A percentile compares a stretch with the other conserved stretches of the same genome.
These are phyloP conservation scores for Malassezia arunalokei DNA, from an alignment of 1,284 basidiomycete species.

Conservation along the genomic window DNA sequence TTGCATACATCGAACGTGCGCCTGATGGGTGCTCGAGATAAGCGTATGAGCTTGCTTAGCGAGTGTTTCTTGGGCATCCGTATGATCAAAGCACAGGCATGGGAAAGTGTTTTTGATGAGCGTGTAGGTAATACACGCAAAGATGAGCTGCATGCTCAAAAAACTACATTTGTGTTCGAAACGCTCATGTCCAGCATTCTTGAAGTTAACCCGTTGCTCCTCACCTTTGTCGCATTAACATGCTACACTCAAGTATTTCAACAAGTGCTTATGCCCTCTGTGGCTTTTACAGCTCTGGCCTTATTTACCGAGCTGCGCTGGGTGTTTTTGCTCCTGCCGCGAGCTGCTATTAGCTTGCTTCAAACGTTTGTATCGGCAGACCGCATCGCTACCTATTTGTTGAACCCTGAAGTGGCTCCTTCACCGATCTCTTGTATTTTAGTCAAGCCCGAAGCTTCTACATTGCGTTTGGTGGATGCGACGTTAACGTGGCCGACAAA, in stretches of 20 bases:
- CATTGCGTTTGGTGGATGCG: slow-evolving; percentile 9
- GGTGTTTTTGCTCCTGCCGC: slow-evolving; percentile 25
- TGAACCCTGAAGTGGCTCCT: slow-evolving; percentile 61
- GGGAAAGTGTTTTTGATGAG: slow-evolving; percentile 7
- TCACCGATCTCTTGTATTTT: slow-evolving; percentile 3
- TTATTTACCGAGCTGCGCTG: slow-evolving; percentile 16
- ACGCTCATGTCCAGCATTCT: slow-evolving; percentile 6
- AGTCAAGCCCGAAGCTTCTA: background rate
- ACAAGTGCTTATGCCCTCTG: slow-evolving; percentile 23
- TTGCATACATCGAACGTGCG: slow-evolving; percentile 7
- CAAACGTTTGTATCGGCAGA: slow-evolving; percentile 64
- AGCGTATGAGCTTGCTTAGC: slow-evolving; percentile 12
- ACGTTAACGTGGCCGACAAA: background rate
- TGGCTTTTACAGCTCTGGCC: slow-evolving; percentile 27
- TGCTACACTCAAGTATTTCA: slow-evolving; percentile 23
- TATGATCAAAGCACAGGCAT: slow-evolving; percentile 19
- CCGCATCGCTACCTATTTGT: slow-evolving; percentile 66
- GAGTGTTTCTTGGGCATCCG: slow-evolving; percentile 16
- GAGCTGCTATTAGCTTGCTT: slow-evolving; percentile 28
- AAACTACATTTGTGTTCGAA: slow-evolving; percentile 1
- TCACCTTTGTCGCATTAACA: slow-evolving; percentile 23
- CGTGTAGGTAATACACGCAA: background rate
- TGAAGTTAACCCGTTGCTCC: slow-evolving; percentile 17
- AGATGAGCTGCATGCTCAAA: slow-evolving; percentile 5
- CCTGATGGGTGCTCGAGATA: slow-evolving; percentile 13